A percentile compares a stretch with the other conserved stretches of the same genome.
Conservation (phyloP, 805 yeast genomes). For the Metschnikowia santaceciliae region DNA sequence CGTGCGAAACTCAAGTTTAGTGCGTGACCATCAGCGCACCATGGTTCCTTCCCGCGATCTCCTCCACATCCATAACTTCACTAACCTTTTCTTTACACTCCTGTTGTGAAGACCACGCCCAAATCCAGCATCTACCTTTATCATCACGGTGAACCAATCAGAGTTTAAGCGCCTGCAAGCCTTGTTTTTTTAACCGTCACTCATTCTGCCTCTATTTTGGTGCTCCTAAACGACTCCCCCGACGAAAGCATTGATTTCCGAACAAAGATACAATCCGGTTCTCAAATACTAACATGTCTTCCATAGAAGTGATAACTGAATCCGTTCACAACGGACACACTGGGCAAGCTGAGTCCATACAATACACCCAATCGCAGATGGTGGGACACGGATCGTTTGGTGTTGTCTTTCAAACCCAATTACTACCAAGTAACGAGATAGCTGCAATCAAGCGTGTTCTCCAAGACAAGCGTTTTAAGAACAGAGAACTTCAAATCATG, state of each 20-base stretch:
- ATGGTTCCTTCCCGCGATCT: constrained; percentile 13
- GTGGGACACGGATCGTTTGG: constrained; percentile 99
- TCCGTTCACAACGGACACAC: constrained; percentile 69
- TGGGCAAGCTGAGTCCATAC: constrained; percentile 57
- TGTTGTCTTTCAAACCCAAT: constrained; percentile 85
- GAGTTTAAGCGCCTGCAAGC: background rate
- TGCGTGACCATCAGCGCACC: constrained; percentile 17
- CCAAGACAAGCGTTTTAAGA: constrained; percentile 91
- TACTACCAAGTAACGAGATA: constrained; percentile 67
- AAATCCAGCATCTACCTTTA: background rate
- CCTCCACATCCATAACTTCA: constrained; percentile 10
- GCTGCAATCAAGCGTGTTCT: constrained; percentile 96
- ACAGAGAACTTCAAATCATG: constrained; percentile 95
- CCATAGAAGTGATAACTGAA: constrained; percentile 51
- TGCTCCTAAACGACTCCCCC: background rate
- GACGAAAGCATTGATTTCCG: constrained; percentile 1
- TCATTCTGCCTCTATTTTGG: background rate
- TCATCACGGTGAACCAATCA: background rate
- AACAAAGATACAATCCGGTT: background rate
- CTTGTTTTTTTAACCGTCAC: background rate
- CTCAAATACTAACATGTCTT: constrained; percentile 38
- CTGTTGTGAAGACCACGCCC: background rate
- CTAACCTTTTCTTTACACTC: constrained; percentile 4
- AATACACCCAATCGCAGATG: constrained; percentile 79
- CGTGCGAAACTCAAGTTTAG: constrained; percentile 16